Evolutionary conservation across 176 grass and related monocot genomes (phyloP).

Genomic region (sorghum (Sorghum bicolor)): DNA sequence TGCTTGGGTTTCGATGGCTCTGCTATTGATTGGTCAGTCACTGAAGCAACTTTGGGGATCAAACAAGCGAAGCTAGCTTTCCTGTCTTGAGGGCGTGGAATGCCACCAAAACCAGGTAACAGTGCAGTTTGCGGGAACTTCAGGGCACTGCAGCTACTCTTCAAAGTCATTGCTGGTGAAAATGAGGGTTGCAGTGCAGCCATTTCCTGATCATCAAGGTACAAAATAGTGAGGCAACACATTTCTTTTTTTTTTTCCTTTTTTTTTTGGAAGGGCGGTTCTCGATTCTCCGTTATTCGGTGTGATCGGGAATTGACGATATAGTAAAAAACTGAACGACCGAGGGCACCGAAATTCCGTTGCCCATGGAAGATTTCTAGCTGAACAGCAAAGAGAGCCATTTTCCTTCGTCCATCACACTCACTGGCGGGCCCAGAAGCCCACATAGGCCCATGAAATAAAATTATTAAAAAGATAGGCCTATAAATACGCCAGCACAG

Average conservation of each 20-base stretch:
- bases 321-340: not conserved
- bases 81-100: constrained; percentile 36
- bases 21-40: constrained; percentile 41
- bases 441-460: not conserved
- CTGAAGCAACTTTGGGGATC: constrained; percentile 49
- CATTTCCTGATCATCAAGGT: constrained; percentile 54
- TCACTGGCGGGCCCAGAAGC: not conserved
- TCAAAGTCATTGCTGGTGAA: constrained; percentile 51
- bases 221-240: not conserved
- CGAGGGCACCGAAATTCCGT: too few relatives aligned
- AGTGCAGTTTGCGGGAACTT: constrained; percentile 59
- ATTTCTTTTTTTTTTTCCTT: not conserved
- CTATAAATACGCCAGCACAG: not conserved
- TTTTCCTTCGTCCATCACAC: not conserved
- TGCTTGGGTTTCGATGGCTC: constrained; percentile 53
- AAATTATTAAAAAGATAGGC: too few relatives aligned
- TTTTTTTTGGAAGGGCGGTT: not conserved
- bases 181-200: constrained; percentile 64
- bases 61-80: constrained; percentile 29
- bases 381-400: not conserved
- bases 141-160: constrained; percentile 29
- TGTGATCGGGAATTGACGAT: not conserved
- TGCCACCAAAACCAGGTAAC: constrained; percentile 43
- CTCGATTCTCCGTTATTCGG: not conserved
- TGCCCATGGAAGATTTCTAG: not conserved